Base-by-base conservation (phyloP, 192 early-diverging fungal species). In the Mortierella alpina region DNA sequence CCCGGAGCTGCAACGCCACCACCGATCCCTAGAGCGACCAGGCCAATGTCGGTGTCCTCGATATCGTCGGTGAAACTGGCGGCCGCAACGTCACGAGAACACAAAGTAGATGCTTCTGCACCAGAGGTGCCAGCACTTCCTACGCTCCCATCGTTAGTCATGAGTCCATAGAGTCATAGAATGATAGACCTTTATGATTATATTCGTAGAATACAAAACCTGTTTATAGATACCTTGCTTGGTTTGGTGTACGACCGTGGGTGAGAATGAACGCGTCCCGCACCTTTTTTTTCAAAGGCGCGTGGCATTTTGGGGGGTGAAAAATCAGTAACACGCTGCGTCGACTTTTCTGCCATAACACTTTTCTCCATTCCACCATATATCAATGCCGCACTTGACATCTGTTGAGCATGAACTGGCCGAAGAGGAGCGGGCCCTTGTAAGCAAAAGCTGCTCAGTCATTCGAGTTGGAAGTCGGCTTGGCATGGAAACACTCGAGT, bases 321-420 rank as follows among this genome's bases (percentile, higher is more conserved):
- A 31, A 31, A 31, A 31, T 31, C 31, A 31, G 20, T 11, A 10
- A 63, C 47, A 17, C 41, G 45, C 47, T 13, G 8, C 59, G 2
- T n/a, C 31, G 45, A 31, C 49, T 52, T 15, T 23, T 59, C 59
- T 31, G n/a, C 5, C 44, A 9, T 14, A 55, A 58, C 48, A 59
- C 63, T 39, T n/a, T 11, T 13, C 39, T 2, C 8, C 13, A 44
- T 4, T 14, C 12, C 0, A 20, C 8, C 20, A 15, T 47, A 23
- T 7, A 10, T 8, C 18, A 20, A 77, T 77, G 75, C 23, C 69
- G 6, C 69, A 52, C 54, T 18, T 55, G 46, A 59, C 65, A 48
- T 53, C 69, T 8, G 59, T 80, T 15, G 54, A 80, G 46, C 53
- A 72, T 6, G 70, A 80, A 42, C 59, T 80, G 10, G 77, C 77